Conservation (phyloP, 1,284 basidiomycete genomes). For the Apiotrichum veenhuisii region DNA sequence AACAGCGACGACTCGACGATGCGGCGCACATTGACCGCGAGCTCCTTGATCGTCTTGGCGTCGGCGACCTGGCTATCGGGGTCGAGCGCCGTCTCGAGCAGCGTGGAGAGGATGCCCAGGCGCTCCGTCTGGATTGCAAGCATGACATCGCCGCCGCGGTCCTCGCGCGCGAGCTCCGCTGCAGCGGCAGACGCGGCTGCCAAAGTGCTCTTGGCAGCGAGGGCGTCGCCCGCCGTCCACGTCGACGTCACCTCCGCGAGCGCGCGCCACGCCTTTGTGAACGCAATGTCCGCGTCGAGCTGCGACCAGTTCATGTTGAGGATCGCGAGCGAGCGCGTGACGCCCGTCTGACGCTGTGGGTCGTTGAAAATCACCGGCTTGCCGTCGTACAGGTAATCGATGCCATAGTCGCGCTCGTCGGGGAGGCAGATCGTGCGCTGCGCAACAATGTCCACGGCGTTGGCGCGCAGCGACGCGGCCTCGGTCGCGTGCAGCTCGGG, state of each 20-base stretch:
- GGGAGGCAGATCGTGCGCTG: constrained; percentile 62
- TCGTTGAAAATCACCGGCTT: constrained; percentile 28
- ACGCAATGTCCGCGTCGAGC: constrained; percentile 68
- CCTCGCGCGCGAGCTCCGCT: constrained; percentile 64
- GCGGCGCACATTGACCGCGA: constrained; percentile 62
- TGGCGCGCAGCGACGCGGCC: constrained; percentile 20
- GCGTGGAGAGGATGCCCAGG: constrained; percentile 65
- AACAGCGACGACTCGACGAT: constrained; percentile 72
- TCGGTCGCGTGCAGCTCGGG: constrained; percentile 41
- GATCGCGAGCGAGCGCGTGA: constrained; percentile 45
- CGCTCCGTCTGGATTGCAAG: constrained; percentile 72
- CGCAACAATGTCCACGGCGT: constrained; percentile 38
- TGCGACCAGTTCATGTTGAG: constrained; percentile 65
- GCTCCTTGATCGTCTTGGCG: constrained; percentile 48
- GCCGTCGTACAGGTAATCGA: constrained; percentile 65
- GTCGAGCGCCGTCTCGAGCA: constrained; percentile 67
- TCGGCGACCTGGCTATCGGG: constrained; percentile 54
- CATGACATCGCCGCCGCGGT: constrained; percentile 77
- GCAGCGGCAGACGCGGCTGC: constrained; percentile 63
- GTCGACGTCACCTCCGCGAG: constrained; percentile 64
- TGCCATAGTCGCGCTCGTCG: constrained; percentile 72
- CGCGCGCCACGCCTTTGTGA: constrained; percentile 74
- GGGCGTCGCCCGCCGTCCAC: constrained; percentile 60
- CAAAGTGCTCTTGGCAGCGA: constrained; percentile 59
- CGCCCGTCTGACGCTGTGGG: constrained; percentile 45